Conservation (phyloP, 768 basidiomycete species). For the Leccinum longicurvipes region DNA sequence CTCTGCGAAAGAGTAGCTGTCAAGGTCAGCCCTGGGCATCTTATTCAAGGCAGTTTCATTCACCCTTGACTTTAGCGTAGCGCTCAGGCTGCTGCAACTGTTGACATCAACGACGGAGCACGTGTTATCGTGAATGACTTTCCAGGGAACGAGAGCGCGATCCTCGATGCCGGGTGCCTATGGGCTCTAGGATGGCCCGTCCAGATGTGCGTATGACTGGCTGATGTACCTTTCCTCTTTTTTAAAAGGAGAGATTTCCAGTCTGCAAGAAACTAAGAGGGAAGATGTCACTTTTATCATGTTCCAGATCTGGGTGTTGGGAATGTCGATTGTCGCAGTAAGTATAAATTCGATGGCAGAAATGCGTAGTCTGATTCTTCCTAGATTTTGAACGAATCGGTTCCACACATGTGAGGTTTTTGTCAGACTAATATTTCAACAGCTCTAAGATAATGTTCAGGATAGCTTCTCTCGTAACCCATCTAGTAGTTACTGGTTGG, state of each 20-base stretch:
- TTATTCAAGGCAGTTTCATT: background rate
- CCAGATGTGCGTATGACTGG: constrained; percentile 47
- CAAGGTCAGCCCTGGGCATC: constrained; percentile 1
- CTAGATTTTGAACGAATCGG: constrained; percentile 64
- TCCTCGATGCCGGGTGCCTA: constrained; percentile 50
- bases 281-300: constrained; percentile 76
- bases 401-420: constrained; percentile 58
- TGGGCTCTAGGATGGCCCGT: constrained; percentile 68
- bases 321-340: constrained; percentile 68
- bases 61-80: constrained; percentile 5
- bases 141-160: constrained; percentile 32
- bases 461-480: constrained; percentile 68
- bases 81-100: constrained; percentile 15
- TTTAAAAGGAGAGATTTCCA: constrained; percentile 24
- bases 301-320: constrained; percentile 79
- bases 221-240: background rate
- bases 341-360: constrained; percentile 23
- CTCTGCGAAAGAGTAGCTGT: too few species aligned
- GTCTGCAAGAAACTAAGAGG: constrained; percentile 68
- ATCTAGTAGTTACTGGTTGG: constrained; percentile 72
- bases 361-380: background rate
- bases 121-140: constrained; percentile 35
- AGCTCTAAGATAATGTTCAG: constrained; percentile 18
- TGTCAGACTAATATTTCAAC: background rate
- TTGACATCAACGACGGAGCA: constrained; percentile 20